Evolutionary conservation across 1,284 basidiomycete species (phyloP), one percentile per base, ranked within the genome.

Genomic region (Fomitiporia mediterranea): DNA sequence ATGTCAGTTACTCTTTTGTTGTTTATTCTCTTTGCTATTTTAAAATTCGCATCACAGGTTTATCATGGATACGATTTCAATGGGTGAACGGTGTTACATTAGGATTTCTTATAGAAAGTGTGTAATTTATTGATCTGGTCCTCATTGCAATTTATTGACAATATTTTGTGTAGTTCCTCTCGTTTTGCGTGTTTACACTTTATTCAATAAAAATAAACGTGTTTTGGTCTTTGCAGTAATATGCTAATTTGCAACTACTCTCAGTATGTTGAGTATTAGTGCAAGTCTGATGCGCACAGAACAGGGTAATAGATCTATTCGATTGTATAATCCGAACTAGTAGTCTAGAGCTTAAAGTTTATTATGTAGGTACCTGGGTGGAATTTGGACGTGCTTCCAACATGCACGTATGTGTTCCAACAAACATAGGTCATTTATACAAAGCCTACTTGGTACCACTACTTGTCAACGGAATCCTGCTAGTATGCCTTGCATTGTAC

Each of bases 361-460:
- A 13, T 25, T 15, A 8, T 27, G 13, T 7, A 23, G 13, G 13
- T 17, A 28, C 28, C 19, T 39, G 21, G 17, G 30, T 39, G 27
- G 15, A 32, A n/a, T 37, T 52, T 13, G 37, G 15, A n/a, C 17
- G n/a, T 2, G 15, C 19, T 19, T 17, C 27, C 19, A 9, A 40
- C n/a, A 15, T 15, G 27, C 13, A 13, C 3, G 13, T 52, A 9
- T 52, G 51, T 35, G 35, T 25, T 25, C 17, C 38, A 21, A 7
- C 37, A 23, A 28, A 52, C n/a, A 11, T 13, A 13, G 25, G n/a
- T 3, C 11, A n/a, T 37, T n/a, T 37, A n/a, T 37, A 17, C 25
- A 19, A 39, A 13, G 21, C 15, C 21, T 37, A 46, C 32, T 54
- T 40, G 52, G 37, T 46, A 23, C 52, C 52, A 9, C 8, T 54